Evolutionary conservation across 441 rosid species (phyloP).

Genomic region (Erodium trifolium): DNA sequence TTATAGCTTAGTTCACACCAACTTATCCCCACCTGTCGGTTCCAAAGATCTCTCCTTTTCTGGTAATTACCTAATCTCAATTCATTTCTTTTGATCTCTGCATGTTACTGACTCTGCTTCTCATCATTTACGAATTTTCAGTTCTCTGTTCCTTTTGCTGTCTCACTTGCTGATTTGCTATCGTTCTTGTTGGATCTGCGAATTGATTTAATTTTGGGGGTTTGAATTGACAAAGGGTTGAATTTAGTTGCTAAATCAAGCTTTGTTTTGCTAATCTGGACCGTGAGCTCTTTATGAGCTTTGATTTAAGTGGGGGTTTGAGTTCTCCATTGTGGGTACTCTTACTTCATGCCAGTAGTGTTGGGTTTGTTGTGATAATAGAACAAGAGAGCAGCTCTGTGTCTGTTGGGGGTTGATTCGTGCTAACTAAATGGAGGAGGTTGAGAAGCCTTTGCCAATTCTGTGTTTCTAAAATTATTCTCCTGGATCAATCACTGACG

Average conservation of each 20-base stretch:
- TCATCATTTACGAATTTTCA: neutral
- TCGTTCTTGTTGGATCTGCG: neutral
- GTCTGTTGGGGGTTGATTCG: no score
- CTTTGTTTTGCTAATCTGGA: neutral
- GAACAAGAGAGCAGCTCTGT: no score
- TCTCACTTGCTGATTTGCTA: neutral
- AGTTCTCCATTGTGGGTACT: neutral
- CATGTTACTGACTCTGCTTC: neutral
- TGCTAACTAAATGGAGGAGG: neutral
- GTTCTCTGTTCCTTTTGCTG: neutral
- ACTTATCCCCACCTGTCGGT: no score
- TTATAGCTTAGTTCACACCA: neutral
- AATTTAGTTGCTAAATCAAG: neutral
- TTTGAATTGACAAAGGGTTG: neutral
- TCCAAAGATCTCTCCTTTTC: neutral
- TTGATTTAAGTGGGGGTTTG: neutral
- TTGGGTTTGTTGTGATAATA: no score
- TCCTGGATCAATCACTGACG: neutral
- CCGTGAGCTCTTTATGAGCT: neutral
- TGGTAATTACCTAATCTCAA: neutral
- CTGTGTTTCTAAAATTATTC: neutral
- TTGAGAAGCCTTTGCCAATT: neutral
- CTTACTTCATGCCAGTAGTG: no score
- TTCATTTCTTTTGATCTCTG: neutral
- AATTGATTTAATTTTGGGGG: neutral